A percentile compares a stretch with the other conserved stretches of the same genome.
Evolutionary conservation across 129 eudicot genomes (phyloP).

Genomic region (Kitagawia praeruptora): DNA sequence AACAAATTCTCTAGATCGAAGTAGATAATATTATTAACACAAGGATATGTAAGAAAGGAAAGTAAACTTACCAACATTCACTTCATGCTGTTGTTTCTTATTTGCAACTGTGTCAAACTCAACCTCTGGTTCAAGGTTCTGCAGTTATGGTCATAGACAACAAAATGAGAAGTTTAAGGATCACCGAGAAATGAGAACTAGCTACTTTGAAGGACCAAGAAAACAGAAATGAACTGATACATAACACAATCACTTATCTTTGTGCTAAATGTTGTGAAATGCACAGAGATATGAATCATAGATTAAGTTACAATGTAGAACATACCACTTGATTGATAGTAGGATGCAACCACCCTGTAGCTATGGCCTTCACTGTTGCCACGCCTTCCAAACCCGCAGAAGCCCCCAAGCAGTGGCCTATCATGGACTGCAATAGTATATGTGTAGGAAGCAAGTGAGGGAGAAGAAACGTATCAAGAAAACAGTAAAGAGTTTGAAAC

Average conservation of each 20-base stretch:
- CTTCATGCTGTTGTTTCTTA: conserved; percentile 84
- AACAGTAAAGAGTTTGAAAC: background rate
- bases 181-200: background rate
- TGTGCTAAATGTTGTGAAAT: background rate
- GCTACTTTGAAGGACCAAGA: background rate
- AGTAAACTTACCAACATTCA: conserved; percentile 76
- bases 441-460: conserved; percentile 1
- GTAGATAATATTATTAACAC: background rate
- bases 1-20: background rate
- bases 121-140: conserved; percentile 95
- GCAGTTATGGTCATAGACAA: conserved; percentile 10
- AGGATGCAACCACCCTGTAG: conserved; percentile 98
- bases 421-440: conserved; percentile 72
- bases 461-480: background rate
- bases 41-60: background rate
- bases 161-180: background rate
- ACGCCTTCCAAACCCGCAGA: conserved; percentile 98
- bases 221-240: background rate
- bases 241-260: background rate
- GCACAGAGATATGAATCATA: background rate
- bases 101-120: conserved; percentile 95
- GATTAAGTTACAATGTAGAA: background rate
- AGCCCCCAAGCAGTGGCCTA: conserved; percentile 98
- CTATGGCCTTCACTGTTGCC: conserved; percentile 88
- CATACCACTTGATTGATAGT: conserved; percentile 92